These are phyloP conservation scores for Stereocaulon alpinum DNA, from an alignment of 495 filamentous ascomycete species.

Conservation along the genomic window DNA sequence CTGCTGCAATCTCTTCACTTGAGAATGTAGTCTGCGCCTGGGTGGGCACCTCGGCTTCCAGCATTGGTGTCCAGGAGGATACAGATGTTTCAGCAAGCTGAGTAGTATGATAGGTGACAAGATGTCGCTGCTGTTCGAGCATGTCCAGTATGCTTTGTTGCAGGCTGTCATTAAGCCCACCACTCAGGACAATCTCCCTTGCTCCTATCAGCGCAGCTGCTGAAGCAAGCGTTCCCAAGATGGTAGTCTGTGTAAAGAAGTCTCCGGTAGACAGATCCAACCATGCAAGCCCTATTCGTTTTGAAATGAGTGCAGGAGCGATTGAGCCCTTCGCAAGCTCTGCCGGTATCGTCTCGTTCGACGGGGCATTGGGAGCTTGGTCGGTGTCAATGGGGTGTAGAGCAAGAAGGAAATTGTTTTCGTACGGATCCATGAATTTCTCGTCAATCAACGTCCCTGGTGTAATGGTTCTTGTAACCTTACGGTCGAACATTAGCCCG, in stretches of 20 bases:
- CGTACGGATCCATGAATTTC: conserved; percentile 85
- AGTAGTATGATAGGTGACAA: conserved; percentile 44
- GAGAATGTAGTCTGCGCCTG: conserved; percentile 35
- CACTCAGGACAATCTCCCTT: conserved; percentile 72
- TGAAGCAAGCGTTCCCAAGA: conserved; percentile 59
- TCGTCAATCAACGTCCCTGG: conserved; percentile 95
- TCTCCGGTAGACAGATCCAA: conserved; percentile 88
- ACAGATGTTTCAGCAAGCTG: conserved; percentile 40
- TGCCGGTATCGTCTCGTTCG: background rate
- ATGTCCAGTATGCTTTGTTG: conserved; percentile 27
- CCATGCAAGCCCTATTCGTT: conserved; percentile 75
- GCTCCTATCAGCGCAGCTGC: conserved; percentile 73
- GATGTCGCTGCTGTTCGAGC: conserved; percentile 45
- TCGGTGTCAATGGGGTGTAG: conserved; percentile 42
- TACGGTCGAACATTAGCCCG: conserved; percentile 71
- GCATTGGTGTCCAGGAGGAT: conserved; percentile 61
- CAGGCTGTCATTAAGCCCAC: conserved; percentile 41
- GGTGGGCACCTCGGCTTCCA: conserved; percentile 52
- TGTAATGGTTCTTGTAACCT: conserved; percentile 77
- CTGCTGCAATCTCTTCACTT: conserved; percentile 47
- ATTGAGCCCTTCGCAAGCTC: conserved; percentile 15
- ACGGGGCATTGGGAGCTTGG: background rate
- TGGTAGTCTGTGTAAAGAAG: conserved; percentile 80
- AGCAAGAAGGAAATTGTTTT: conserved; percentile 84
- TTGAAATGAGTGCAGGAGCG: conserved; percentile 31